Evolutionary conservation across 2,329 filamentous ascomycete genomes (phyloP).

Genomic region (Alternaria infectoria): DNA sequence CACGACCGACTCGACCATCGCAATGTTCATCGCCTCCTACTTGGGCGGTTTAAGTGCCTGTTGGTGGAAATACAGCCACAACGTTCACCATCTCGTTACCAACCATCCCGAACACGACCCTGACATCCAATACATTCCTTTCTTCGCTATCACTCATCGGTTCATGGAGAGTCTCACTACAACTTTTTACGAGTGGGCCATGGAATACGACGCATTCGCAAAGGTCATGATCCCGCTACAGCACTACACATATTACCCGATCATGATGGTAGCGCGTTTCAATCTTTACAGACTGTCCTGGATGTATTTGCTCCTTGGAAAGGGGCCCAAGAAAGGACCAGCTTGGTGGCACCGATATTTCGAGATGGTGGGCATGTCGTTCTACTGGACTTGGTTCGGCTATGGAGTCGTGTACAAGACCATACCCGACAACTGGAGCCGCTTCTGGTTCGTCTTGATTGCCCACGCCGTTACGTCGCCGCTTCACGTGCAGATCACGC

Average conservation of each 20-base stretch:
- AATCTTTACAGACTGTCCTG: conserved; percentile 74
- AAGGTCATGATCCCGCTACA: conserved; percentile 67
- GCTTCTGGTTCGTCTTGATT: conserved; percentile 67
- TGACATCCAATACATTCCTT: conserved; percentile 79
- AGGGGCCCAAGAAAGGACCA: conserved; percentile 63
- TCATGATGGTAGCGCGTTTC: conserved; percentile 73
- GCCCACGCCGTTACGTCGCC: conserved; percentile 71
- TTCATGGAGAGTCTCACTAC: conserved; percentile 70
- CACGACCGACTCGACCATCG: conserved; percentile 80
- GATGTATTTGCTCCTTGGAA: conserved; percentile 65
- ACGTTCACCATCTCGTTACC: conserved; percentile 95
- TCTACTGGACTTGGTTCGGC: conserved; percentile 73
- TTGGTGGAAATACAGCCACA: conserved; percentile 98
- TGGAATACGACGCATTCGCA: conserved; percentile 67
- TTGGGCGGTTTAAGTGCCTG: conserved; percentile 87
- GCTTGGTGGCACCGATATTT: conserved; percentile 73
- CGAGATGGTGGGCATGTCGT: conserved; percentile 67
- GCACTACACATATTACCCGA: conserved; percentile 71
- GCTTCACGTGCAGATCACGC: conserved; percentile 74
- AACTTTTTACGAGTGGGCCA: conserved; percentile 70
- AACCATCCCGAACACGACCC: conserved; percentile 96
- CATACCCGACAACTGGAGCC: conserved; percentile 64
- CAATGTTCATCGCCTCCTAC: conserved; percentile 89
- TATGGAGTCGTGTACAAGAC: conserved; percentile 68
- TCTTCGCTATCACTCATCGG: conserved; percentile 70